These are phyloP conservation scores for Golubevia pallescens DNA, from an alignment of 1,284 basidiomycete species.

Conservation along the genomic window DNA sequence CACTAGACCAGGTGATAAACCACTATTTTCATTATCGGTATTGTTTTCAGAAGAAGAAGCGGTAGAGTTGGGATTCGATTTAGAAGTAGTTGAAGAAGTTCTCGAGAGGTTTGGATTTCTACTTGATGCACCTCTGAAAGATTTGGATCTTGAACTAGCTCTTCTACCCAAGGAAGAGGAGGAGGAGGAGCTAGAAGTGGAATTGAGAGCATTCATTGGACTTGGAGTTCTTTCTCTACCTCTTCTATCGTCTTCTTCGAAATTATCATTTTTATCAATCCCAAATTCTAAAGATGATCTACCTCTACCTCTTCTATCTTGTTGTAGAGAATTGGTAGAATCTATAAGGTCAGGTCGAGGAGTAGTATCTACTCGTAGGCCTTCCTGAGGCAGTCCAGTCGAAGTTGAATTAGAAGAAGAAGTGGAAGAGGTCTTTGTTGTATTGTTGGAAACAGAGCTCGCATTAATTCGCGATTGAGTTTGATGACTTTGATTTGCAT, in stretches of 20 bases:
- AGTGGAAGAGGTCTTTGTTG: no score
- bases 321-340: background rate
- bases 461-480: no score
- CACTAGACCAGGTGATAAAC: background rate
- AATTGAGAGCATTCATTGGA: background rate
- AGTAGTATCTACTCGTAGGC: background rate
- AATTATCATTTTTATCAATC: background rate
- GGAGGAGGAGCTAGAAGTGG: background rate
- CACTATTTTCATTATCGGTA: background rate
- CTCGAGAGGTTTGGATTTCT: background rate
- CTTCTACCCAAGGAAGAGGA: background rate
- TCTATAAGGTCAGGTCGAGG: background rate
- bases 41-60: background rate
- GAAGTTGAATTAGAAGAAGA: no score
- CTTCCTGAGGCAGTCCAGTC: no score
- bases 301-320: background rate
- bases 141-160: background rate
- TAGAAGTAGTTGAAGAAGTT: background rate
- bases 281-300: background rate
- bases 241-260: background rate
- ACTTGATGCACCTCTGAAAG: background rate
- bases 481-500: no score
- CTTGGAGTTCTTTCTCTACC: background rate
- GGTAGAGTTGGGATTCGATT: background rate
- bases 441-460: no score